Evolutionary conservation across 352 stramenopile genomes (phyloP), one percentile per base, ranked within the genome.

Genomic region (Saprolegnia diclina): DNA sequence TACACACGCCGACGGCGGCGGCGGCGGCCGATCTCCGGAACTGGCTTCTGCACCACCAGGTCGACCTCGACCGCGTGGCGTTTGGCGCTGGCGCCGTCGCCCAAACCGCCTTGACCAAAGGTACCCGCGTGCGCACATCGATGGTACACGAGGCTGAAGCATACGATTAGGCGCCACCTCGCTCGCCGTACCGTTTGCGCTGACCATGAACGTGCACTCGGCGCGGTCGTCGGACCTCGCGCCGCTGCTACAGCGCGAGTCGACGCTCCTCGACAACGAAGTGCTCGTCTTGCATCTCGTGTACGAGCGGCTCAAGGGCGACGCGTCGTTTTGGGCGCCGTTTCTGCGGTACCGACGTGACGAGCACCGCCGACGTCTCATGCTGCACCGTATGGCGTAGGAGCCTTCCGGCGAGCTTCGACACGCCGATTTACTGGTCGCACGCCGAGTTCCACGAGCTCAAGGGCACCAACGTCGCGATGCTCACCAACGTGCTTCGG

Each of bases 401-500:
- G 32, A 65, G 53, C 21, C 38, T 90, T 45, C 82, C 82, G 10
- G 73, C 64, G 21, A 72, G 65, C 6, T 90, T 87, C 61, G 80
- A 90, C 72, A 67, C 84, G 50, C 78, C 82, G n/a, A 73, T 88
- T 14, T 88, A 76, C 50, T 90, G 82, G 82, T 72, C 64, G 7
- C 74, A 86, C 22, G 45, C 56, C 10, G 74, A 88, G 53, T 69
- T 88, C 19, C 64, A 73, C 4, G 73, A 84, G 67, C 65, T 90
- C 16, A 71, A 80, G 52, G 78, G 75, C 53, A 84, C 78, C 5
- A 87, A 88, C 59, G 80, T 86, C 37, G 57, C 81, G 55, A 64
- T 88, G 29, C 71, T 88, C 6, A 80, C 79, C 5, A 71, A 79
- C 54, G 74, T 92, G 63, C 90, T 90, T 82, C 78, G 82, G 64